Percentiles rank a stretch among this genome's conserved stretches.
These are phyloP conservation scores for Trametes hirsuta DNA, from an alignment of 1,284 basidiomycete genomes.

Conservation along the genomic window DNA sequence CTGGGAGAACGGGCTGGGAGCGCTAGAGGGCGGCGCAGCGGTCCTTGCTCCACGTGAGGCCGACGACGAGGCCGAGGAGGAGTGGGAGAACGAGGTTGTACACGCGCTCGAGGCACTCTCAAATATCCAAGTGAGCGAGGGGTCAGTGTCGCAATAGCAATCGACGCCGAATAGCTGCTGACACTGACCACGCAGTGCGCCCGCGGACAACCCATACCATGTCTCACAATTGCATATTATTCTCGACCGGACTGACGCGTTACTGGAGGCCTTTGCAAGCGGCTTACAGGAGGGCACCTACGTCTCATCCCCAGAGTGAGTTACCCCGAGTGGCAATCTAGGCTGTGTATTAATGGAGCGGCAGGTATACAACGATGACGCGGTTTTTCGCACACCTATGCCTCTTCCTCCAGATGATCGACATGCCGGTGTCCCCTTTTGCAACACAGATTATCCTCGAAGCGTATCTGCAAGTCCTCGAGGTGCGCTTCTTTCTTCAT, in stretches of 20 bases:
- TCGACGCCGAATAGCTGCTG: neutral
- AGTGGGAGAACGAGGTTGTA: conserved; percentile 66
- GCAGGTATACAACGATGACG: conserved; percentile 67
- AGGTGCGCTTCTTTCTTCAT: conserved; percentile 48
- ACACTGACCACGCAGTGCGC: conserved; percentile 45
- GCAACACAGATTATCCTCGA: conserved; percentile 85
- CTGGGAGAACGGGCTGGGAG: conserved; percentile 60
- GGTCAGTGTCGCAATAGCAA: conserved; percentile 42
- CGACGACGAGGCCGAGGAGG: conserved; percentile 53
- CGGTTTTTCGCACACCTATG: conserved; percentile 98
- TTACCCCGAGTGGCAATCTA: conserved; percentile 7
- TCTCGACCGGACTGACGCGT: conserved; percentile 66
- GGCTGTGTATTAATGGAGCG: neutral
- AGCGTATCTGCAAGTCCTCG: conserved; percentile 87
- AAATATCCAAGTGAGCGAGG: conserved; percentile 57
- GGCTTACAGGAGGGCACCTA: conserved; percentile 58
- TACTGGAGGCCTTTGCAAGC: conserved; percentile 76
- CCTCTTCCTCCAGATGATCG: conserved; percentile 86
- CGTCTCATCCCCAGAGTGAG: conserved; percentile 64
- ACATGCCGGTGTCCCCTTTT: conserved; percentile 70
- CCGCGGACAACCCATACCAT: conserved; percentile 84
- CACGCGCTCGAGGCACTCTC: conserved; percentile 55
- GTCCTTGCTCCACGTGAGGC: neutral
- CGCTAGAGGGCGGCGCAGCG: conserved; percentile 42
- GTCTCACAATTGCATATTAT: conserved; percentile 88